Evolutionary conservation across 2,329 filamentous ascomycete species (phyloP), one percentile per base, ranked within the genome.

Genomic region (Cladophialophora yegresii): DNA sequence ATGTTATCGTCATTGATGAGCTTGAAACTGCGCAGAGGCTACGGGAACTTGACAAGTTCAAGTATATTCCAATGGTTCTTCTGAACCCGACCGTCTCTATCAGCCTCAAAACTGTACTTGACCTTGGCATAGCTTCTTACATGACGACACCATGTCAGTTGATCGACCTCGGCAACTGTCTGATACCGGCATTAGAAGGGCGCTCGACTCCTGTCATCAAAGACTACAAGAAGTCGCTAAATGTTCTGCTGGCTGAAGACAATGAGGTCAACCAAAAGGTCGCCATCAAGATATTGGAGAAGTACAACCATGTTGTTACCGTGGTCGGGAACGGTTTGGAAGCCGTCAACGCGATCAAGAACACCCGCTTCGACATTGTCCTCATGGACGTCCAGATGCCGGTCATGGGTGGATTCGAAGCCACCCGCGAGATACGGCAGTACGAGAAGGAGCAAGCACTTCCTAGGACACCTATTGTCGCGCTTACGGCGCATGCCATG

Each of bases 311-410:
- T 67, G 77, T 78, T n/a, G 78, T 80, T 9, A 79, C 78, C 1
- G 95, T 99, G 26, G 95, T 96, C 50, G 92, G 93, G 72, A 99
- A 99, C 75, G 95, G 95, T 66, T 85, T 93, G 69, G 93, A 98
- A 74, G 95, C 95, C 1, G 87, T 97, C 12, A 93, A 98, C 74
- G 95, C 95, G 1, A 87, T 98, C 13, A 93, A 96, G 82, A 87
- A 89, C 75, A 93, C 90, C 79, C 89, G 91, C 75, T 99, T 96
- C 76, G 95, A 99, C 76, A 91, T 96, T 67, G 95, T 99, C 69
- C 84, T 99, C 55, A 99, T 99, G 95, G 95, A 99, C 75, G 95
- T 99, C 20, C 95, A 98, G 76, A 99, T 99, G 95, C 95, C 95
- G n/a, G 90, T 98, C 73, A 98, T 98, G 93, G 95, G 95, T 75